Evolutionary conservation across 2,329 filamentous ascomycete species (phyloP), one percentile per base, ranked within the genome.

Genomic region (Ceratocystis cubensis): DNA sequence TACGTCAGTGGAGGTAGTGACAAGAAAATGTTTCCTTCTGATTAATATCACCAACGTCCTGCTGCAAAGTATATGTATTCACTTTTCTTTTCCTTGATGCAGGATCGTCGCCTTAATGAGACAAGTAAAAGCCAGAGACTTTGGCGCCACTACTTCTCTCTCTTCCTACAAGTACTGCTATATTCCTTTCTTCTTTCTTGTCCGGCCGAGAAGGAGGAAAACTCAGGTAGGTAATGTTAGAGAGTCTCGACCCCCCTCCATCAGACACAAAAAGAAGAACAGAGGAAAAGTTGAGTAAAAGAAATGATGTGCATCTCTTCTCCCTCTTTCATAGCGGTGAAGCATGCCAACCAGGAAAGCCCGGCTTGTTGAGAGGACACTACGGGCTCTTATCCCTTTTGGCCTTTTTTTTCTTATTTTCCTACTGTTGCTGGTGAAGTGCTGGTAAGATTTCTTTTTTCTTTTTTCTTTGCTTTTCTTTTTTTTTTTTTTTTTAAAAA

Each of bases 311-410:
- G 44, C 37, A 46, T 4, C 20, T 63, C 20, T 44, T 63, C 37
- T 48, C 44, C 44, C 37, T 30, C 46, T 30, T 28, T 20, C 46
- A 50, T 63, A 48, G 61, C 61, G 61, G 37, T 63, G 61, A 48
- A 50, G 61, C 61, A 22, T 63, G 37, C 61, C 37, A 48, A 63
- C 61, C 41, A 63, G 61, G 61, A 50, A 37, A 33, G 44, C 61
- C 63, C 44, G 63, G 50, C 48, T 56, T 53, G 48, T 13, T 7
- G 22, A n/a, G 28, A 41, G 28, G 46, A 44, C 30, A 44, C 20
- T 13, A 22, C 48, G 20, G 25, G 48, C 20, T 15, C 8, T 53
- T 25, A 20, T n/a, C 41, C 45, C 28, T 61, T 65, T 65, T 59
- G 3, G 3, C 28, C 33, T 28, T 56, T 65, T 57, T n/a, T 59